Conservation (phyloP, 176 grass and related monocot genomes). For the Musa beccarii region DNA sequence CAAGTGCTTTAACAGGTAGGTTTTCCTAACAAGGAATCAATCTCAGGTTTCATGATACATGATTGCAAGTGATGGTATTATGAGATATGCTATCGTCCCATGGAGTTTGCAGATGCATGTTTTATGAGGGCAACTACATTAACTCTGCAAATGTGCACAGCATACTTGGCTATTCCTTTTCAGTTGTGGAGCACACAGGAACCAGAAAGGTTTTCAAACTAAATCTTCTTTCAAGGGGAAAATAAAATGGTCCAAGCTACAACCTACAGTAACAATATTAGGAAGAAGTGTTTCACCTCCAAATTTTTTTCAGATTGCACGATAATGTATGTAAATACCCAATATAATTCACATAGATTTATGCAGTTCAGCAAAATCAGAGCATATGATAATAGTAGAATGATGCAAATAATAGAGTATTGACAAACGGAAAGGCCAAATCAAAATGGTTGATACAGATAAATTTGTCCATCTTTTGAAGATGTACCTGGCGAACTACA, state of each 20-base stretch:
- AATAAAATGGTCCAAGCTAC: not conserved
- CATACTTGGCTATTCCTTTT: too few species aligned
- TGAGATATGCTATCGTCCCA: too few species aligned
- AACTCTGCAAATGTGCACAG: too few species aligned
- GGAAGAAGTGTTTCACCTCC: not conserved
- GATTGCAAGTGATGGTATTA: too few species aligned
- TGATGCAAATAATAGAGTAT: not conserved
- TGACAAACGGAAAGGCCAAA: not conserved
- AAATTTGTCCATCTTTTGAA: not conserved
- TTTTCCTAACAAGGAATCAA: too few species aligned
- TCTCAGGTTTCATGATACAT: too few species aligned
- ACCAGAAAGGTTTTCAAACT: too few species aligned
- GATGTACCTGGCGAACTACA: conserved; percentile 76
- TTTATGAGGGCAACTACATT: too few species aligned
- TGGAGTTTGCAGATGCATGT: too few species aligned
- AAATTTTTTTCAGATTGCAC: not conserved
- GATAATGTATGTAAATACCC: not conserved
- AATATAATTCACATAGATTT: not conserved
- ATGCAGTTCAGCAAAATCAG: not conserved
- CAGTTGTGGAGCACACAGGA: too few species aligned
- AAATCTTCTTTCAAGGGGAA: not conserved
- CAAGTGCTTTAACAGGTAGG: too few species aligned
- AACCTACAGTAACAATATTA: not conserved
- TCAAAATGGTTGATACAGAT: not conserved
- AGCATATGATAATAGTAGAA: not conserved